These are phyloP conservation scores for Paulownia fortunei DNA, from an alignment of 257 asterid genomes.

Conservation along the genomic window DNA sequence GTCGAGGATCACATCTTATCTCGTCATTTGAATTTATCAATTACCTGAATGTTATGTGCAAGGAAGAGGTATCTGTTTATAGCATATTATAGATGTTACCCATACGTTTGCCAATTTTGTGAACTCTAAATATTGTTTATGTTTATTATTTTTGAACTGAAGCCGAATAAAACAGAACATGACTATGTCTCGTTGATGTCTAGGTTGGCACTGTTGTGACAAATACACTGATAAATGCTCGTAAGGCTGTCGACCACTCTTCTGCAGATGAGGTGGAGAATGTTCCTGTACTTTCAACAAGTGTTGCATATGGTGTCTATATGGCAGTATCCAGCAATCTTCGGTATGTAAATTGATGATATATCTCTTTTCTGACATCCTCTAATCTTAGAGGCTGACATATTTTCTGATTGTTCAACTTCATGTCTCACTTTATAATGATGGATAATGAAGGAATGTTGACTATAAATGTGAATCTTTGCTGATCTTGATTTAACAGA, in stretches of 20 bases:
- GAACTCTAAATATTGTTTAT: neutral
- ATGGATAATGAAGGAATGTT: neutral
- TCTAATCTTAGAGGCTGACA: neutral
- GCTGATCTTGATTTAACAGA: neutral
- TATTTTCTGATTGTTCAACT: neutral
- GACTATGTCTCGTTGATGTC: constrained; percentile 23
- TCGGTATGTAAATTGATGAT: constrained; percentile 49
- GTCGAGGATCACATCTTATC: neutral
- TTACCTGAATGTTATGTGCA: neutral
- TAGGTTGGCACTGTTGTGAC: constrained; percentile 85
- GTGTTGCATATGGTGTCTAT: constrained; percentile 81
- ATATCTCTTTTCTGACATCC: neutral
- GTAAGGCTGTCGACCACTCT: constrained; percentile 70
- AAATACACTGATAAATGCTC: constrained; percentile 74
- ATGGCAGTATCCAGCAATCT: constrained; percentile 93
- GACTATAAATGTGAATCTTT: neutral
- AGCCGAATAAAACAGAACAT: neutral
- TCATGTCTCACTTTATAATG: neutral
- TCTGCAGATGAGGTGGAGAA: constrained; percentile 69
- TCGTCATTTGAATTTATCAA: too few relatives aligned
- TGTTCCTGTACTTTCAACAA: constrained; percentile 78
- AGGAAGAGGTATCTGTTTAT: neutral
- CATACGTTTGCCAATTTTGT: constrained; percentile 1
- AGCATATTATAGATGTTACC: neutral
- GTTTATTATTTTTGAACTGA: neutral